Percentiles rank a stretch among this genome's conserved stretches.
phyloP scores from a whole-genome alignment of 1,139 yeast species.

The Saccharomycopsis hybrid region DNA sequence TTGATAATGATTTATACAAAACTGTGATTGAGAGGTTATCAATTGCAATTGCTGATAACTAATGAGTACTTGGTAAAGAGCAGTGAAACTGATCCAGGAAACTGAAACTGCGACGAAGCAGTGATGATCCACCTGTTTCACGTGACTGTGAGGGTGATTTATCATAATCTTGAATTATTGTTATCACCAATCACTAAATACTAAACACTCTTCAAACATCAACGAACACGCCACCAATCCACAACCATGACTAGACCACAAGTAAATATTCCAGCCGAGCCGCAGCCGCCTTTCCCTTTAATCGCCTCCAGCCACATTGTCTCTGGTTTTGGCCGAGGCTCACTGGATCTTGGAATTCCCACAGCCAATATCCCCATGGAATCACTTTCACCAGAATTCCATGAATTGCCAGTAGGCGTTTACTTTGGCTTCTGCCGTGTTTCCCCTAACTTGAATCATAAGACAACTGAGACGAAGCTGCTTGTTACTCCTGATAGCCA shows the following conservation, averaged over 20 bases:
- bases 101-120: no score
- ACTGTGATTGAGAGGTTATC: no score
- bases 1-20: no score
- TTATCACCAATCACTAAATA: no score
- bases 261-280: conserved; percentile 38
- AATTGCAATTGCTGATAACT: no score
- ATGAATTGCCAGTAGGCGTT: conserved; percentile 67
- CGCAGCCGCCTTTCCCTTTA: conserved; percentile 63
- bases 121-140: no score
- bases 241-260: conserved; percentile 11
- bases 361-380: conserved; percentile 84
- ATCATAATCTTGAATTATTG: no score
- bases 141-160: no score
- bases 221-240: no score
- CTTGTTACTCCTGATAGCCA: conserved; percentile 28
- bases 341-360: conserved; percentile 88
- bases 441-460: background rate
- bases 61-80: no score
- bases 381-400: conserved; percentile 35
- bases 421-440: conserved; percentile 76
- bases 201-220: no score
- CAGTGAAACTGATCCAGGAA: no score
- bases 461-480: background rate
- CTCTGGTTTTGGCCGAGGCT: conserved; percentile 94
- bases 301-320: conserved; percentile 49